Percentiles rank a stretch among this genome's conserved stretches.
Evolutionary conservation across 768 basidiomycete genomes (phyloP).

Genomic region (Neoboletus magnificus): DNA sequence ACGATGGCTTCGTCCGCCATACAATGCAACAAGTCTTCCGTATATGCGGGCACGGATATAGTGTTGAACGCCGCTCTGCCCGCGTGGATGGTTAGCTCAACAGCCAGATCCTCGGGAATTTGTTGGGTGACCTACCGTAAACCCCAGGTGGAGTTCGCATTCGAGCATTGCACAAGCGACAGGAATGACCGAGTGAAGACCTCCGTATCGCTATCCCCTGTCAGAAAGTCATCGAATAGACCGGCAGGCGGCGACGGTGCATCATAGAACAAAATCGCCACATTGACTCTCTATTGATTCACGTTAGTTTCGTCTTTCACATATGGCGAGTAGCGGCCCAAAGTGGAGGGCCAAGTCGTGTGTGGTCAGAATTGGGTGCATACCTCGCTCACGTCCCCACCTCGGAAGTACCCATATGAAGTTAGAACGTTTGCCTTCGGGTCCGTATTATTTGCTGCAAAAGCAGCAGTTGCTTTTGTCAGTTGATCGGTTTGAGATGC

Average conservation of each 20-base stretch:
- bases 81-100: background rate
- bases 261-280: constrained; percentile 55
- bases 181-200: constrained; percentile 22
- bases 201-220: constrained; percentile 1
- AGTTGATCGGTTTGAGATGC: constrained; percentile 14
- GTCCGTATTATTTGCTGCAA: constrained; percentile 19
- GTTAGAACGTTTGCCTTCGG: constrained; percentile 39
- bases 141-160: constrained; percentile 16
- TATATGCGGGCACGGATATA: constrained; percentile 23
- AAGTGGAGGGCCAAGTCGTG: background rate
- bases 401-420: constrained; percentile 34
- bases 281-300: constrained; percentile 9
- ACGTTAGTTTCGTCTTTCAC: constrained; percentile 5
- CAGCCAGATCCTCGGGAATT: background rate
- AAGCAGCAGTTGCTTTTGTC: constrained; percentile 25
- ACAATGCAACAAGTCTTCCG: constrained; percentile 15
- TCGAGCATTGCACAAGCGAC: constrained; percentile 24
- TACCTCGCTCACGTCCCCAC: constrained; percentile 35
- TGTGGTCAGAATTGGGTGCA: constrained; percentile 6
- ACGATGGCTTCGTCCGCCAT: constrained; percentile 18
- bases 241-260: constrained; percentile 32
- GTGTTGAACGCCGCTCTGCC: constrained; percentile 23
- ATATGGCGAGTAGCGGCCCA: background rate
- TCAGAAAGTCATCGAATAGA: constrained; percentile 32
- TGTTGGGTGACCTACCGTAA: constrained; percentile 22